Evolutionary conservation across 352 stramenopile genomes (phyloP).

Genomic region (Phytophthora syringae): DNA sequence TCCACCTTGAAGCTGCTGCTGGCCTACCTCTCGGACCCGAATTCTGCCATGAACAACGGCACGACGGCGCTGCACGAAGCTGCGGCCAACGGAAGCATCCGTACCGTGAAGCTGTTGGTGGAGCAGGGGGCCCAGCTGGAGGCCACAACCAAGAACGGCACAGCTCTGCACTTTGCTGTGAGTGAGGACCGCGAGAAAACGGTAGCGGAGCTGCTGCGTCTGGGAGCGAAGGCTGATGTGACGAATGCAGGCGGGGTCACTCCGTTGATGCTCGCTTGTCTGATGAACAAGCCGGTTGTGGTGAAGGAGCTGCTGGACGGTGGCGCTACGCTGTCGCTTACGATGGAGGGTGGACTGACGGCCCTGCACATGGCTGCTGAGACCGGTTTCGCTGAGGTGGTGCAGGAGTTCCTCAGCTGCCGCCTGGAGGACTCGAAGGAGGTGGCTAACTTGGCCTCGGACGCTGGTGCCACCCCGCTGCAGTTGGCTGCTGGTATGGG

Average conservation of each 20-base stretch:
- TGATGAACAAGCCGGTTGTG: slow-evolving; percentile 81
- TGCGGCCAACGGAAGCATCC: slow-evolving; percentile 69
- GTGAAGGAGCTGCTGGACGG: slow-evolving; percentile 61
- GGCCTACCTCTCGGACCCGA: slow-evolving; percentile 59
- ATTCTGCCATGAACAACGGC: slow-evolving; percentile 61
- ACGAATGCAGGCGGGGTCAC: slow-evolving; percentile 75
- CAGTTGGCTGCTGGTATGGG: slow-evolving; percentile 80
- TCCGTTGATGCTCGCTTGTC: slow-evolving; percentile 73
- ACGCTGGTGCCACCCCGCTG: slow-evolving; percentile 68
- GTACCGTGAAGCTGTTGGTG: slow-evolving; percentile 59
- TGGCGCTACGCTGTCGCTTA: slow-evolving; percentile 53
- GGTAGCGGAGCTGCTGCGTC: slow-evolving; percentile 61
- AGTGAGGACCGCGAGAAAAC: slow-evolving; percentile 85
- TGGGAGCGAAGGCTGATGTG: slow-evolving; percentile 70
- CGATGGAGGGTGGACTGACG: slow-evolving; percentile 71
- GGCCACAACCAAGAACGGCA: slow-evolving; percentile 73
- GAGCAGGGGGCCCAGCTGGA: slow-evolving; percentile 67
- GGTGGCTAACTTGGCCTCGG: slow-evolving; percentile 64
- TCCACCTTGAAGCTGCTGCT: no score
- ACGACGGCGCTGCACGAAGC: slow-evolving; percentile 75
- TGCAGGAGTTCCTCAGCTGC: slow-evolving; percentile 59
- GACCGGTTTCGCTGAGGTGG: slow-evolving; percentile 68
- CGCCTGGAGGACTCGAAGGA: slow-evolving; percentile 52
- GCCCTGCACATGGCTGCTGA: slow-evolving; percentile 81
- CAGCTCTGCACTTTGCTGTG: slow-evolving; percentile 79